Base-by-base conservation (phyloP, 768 basidiomycete genomes). In the Harrya chromipes region DNA sequence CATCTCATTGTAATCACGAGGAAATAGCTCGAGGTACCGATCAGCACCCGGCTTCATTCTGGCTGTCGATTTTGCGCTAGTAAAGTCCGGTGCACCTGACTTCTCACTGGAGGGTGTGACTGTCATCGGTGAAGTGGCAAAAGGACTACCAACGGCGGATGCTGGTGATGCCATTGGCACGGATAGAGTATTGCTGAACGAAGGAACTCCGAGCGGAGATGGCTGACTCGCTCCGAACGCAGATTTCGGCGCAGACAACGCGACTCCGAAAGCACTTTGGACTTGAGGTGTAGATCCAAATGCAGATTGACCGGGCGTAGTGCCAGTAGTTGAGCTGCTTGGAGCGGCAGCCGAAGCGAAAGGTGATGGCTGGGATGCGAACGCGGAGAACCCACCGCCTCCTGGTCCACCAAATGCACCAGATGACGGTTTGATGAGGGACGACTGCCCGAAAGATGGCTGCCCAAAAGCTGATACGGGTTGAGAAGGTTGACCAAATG, bases 21-120 rank as follows among this genome's bases (percentile, higher is more conserved):
- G 86, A 27, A 90, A 70, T 21, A 76, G 60, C 27, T 48, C 57
- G 50, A 82, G 81, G 57, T 85, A 87, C 48, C 78, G 77, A 52
- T 81, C 78, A 34, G 71, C 53, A 7, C 74, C 78, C 2, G 77
- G 76, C 56, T 53, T 73, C 71, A 56, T 72, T 74, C 47, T 70
- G 6, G 54, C 55, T 24, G 21, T 60, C 40, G 54, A 54, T 40
- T 66, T 69, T n/a, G 70, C 68, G 1, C 58, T 39, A 8, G 62
- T 55, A 55, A 75, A 74, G 50, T 70, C 71, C 4, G 70, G 74
- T 39, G 40, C 43, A 23, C 63, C 52, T 10, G 60, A 49, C 40
- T 62, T 68, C 19, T 65, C 56, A 3, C 17, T 46, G 13, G 52
- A 64, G 0, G 62, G 50, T 8, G 54, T 56, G 27, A 58, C 37